Conservation (phyloP, 305 asterid genomes). For the Rubia tinctorum region DNA sequence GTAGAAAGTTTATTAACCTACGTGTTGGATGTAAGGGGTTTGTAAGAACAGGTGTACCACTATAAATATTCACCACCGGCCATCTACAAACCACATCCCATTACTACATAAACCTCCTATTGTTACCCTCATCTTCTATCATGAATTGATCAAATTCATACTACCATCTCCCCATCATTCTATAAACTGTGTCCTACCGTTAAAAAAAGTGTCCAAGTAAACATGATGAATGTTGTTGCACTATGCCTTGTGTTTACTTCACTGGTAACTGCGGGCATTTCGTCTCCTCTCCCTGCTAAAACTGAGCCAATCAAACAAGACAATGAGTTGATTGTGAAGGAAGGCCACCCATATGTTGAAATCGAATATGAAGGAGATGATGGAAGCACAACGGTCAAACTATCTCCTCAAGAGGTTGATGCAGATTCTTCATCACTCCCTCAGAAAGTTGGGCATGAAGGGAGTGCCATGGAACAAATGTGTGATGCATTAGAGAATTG, state of each 20-base stretch:
- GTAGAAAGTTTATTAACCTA: too few relatives aligned
- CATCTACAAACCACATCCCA: too few relatives aligned
- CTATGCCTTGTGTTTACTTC: constrained; percentile 29
- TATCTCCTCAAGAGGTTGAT: constrained; percentile 28
- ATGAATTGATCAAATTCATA: too few relatives aligned
- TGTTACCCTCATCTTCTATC: too few relatives aligned
- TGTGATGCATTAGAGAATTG: constrained; percentile 40
- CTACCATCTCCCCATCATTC: too few relatives aligned
- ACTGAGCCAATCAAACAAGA: constrained; percentile 2
- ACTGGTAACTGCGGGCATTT: constrained; percentile 26
- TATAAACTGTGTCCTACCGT: too few relatives aligned
- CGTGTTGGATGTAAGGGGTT: too few relatives aligned
- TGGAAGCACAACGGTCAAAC: constrained; percentile 30
- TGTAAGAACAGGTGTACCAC: too few relatives aligned
- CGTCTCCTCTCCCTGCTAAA: constrained; percentile 21
- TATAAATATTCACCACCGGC: too few relatives aligned
- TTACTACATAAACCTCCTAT: too few relatives aligned
- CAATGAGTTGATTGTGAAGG: constrained; percentile 29
- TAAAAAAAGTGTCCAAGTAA: neutral
- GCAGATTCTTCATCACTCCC: constrained; percentile 12
- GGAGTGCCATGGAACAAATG: constrained; percentile 22
- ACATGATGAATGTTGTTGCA: constrained; percentile 35
- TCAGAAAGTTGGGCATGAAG: constrained; percentile 7
- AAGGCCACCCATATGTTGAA: constrained; percentile 33
- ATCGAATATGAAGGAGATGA: constrained; percentile 36